Base-by-base conservation (phyloP, 2,329 filamentous ascomycete species). In the Xylariaceae sp. region DNA sequence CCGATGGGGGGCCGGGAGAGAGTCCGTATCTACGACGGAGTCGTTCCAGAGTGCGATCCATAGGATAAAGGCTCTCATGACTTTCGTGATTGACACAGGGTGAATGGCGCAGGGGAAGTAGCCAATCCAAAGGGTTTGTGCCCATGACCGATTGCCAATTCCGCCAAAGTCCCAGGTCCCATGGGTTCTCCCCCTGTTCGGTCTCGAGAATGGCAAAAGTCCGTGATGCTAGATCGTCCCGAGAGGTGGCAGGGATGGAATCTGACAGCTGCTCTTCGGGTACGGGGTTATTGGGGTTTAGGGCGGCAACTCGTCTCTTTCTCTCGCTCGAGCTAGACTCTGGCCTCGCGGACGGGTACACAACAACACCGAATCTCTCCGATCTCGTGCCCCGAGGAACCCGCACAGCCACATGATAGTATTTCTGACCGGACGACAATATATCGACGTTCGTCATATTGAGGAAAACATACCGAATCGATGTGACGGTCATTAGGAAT, bases 401-500 rank as follows among this genome's bases (percentile, higher is more conserved):
- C 29, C 85, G 79, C 4, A 96, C 81, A 1, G 92, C 91, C 34
- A 97, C 74, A 50, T 85, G 83, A 71, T 87, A 86, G 4, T 84
- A 80, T 57, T 81, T 84, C 19, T 73, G 77, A 58, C 76, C 80
- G 53, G 77, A 76, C 60, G 77, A 80, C 30, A 95, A 75, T 55
- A 85, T 81, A 68, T 99, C 94, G 55, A 99, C 86, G 19, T 90
- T 95, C 0, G 91, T 95, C 46, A 85, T 78, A 66, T 96, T 96
- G 51, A 79, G 73, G 46, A 87, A 71, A 40, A 86, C 80, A 64
- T 90, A 85, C 59, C 86, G 82, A 40, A 86, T 67, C 3, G 88
- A 88, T 46, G 85, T 91, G 40, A 79, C 66, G 2, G 85, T 79
- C 91, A 97, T 96, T 51, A 85, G 83, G 27, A 80, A 76, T 0